Evolutionary conservation across 495 filamentous ascomycete species (phyloP), one percentile per base, ranked within the genome.

Genomic region (Pseudomonodictys pantanalensis): DNA sequence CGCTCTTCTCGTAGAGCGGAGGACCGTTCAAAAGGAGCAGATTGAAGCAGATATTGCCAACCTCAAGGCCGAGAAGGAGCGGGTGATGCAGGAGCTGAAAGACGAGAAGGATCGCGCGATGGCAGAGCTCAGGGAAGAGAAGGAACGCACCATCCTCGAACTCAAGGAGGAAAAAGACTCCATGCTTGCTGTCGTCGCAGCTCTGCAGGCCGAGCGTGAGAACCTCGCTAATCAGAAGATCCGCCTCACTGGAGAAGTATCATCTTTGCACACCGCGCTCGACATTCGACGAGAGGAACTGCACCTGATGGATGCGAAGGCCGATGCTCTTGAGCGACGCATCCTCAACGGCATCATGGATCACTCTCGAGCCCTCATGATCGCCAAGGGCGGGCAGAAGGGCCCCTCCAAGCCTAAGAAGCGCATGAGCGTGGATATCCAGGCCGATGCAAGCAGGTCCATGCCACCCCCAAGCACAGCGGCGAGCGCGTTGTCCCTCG

Each of bases 341-440:
- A 96, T 98, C 57, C 75, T 98, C 26, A 92, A 97, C 56, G 90
- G 91, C 26, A 90, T 97, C 35, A 90, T 98, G 60, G 91, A 98
- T 67, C 92, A 97, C 67, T 96, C 93, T 29, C 86, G 91, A 18
- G 85, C 87, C 5, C 77, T 97, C 17, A 81, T 97, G 39, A 83
- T 62, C 65, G 70, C 72, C 22, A 84, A 86, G 66, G 75, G 73
- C 8, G 70, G 71, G 60, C 56, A 69, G 56, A 68, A 71, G 60
- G 73, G 72, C 58, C 71, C 74, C 3, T 68, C 64, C 17, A 77
- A 76, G 58, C 74, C 70, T 58, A 88, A 90, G 84, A 68, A 58
- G 38, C 81, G 90, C n/a, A 82, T 89, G 18, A 79, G 81, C 10
- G 83, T 78, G 32, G 77, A 74, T 52, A 65, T 71, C 30, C 77